phyloP scores from a whole-genome alignment of 2,329 filamentous ascomycete genomes.

The Ophiosphaerella herpotricha region DNA sequence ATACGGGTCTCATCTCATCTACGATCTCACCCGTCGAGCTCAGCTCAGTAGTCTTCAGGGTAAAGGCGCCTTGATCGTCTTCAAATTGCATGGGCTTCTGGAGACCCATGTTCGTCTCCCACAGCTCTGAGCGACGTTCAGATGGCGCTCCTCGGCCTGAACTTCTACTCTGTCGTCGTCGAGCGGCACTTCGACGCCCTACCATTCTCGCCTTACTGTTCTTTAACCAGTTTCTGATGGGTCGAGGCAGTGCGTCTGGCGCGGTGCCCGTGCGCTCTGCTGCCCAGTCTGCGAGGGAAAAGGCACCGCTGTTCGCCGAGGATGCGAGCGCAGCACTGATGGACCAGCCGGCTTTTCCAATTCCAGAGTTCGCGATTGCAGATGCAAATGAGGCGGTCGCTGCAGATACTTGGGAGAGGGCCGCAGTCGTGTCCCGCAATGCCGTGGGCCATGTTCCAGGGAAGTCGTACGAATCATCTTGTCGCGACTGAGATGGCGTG shows the following conservation, averaged over 20 bases:
- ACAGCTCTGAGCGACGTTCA: neutral
- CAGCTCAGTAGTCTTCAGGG: conserved; percentile 1
- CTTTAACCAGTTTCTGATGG: neutral
- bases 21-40: neutral
- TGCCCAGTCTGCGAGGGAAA: conserved; percentile 1
- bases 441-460: conserved; percentile 25
- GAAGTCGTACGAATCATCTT: conserved; percentile 5
- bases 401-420: conserved; percentile 8
- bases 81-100: neutral
- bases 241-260: conserved; percentile 3
- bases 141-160: neutral
- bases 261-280: neutral
- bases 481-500: neutral
- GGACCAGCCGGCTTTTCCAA: conserved; percentile 17
- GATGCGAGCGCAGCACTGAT: conserved; percentile 12
- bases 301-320: neutral
- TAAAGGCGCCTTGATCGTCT: conserved; percentile 3
- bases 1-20: neutral
- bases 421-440: conserved; percentile 8
- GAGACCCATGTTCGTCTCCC: neutral
- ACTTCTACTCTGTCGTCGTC: neutral
- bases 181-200: neutral
- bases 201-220: neutral
- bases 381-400: conserved; percentile 14
- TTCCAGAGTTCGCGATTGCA: conserved; percentile 10